phyloP scores from a whole-genome alignment of 305 asterid species.

The Fraxinus floribunda region DNA sequence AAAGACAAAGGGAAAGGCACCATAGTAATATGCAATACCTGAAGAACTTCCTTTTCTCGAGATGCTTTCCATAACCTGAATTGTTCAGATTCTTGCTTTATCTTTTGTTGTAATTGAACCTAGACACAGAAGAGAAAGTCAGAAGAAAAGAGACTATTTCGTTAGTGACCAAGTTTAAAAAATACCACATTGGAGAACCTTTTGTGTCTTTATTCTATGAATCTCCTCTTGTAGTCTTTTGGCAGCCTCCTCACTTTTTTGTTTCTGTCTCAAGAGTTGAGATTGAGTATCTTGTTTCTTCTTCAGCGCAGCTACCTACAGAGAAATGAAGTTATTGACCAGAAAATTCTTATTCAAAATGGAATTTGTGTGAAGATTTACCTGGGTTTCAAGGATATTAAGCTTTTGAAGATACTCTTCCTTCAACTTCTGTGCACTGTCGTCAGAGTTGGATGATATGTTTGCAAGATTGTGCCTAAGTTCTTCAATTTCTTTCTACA shows the following conservation, averaged over 20 bases:
- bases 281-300: conserved; percentile 98
- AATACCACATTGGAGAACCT: conserved; percentile 44
- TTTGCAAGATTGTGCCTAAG: conserved; percentile 65
- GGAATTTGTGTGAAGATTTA: conserved; percentile 21
- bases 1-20: neutral
- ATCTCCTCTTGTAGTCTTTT: conserved; percentile 83
- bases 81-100: conserved; percentile 97
- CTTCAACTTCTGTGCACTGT: conserved; percentile 87
- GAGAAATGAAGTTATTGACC: conserved; percentile 23
- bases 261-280: conserved; percentile 89
- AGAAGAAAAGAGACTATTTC: conserved; percentile 23
- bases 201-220: conserved; percentile 83
- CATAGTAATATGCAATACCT: conserved; percentile 44
- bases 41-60: conserved; percentile 96
- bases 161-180: conserved; percentile 10
- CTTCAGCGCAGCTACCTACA: conserved; percentile 84
- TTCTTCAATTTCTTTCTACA: conserved; percentile 87
- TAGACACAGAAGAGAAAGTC: conserved; percentile 30
- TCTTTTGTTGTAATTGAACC: conserved; percentile 98
- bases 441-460: conserved; percentile 76
- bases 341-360: neutral
- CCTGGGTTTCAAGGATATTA: conserved; percentile 87
- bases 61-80: conserved; percentile 95
- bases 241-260: conserved; percentile 95
- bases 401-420: conserved; percentile 93